phyloP scores from a whole-genome alignment of 495 filamentous ascomycete species.

The Neurospora sp. region DNA sequence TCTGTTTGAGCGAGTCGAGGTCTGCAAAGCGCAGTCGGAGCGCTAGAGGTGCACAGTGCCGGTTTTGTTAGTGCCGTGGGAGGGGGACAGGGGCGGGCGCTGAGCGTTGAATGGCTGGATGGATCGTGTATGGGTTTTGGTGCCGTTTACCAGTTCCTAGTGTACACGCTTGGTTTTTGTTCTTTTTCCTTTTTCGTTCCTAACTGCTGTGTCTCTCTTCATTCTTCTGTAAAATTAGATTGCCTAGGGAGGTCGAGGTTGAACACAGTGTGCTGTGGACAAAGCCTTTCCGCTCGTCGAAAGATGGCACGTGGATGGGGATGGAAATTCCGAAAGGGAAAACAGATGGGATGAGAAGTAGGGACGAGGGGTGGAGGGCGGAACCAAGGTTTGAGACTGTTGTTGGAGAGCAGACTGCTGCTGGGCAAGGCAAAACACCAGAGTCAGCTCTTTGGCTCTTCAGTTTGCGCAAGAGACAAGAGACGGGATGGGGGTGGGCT shows the following conservation, averaged over 20 bases:
- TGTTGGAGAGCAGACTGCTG: neutral
- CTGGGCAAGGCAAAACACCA: neutral
- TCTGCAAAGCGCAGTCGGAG: neutral
- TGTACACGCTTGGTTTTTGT: neutral
- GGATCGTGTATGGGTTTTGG: neutral
- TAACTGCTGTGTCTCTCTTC: neutral
- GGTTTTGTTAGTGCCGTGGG: neutral
- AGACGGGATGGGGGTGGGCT: constrained; percentile 1
- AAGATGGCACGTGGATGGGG: neutral
- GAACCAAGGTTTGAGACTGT: neutral
- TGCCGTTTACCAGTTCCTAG: neutral
- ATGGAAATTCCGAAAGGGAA: neutral
- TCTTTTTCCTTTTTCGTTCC: neutral
- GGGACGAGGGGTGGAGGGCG: neutral
- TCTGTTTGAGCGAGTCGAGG: neutral
- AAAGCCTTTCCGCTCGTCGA: neutral
- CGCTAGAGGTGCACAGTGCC: neutral
- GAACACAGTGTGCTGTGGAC: neutral
- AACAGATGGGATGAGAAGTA: neutral
- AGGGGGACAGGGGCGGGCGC: neutral
- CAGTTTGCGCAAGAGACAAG: neutral
- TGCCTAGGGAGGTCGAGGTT: neutral
- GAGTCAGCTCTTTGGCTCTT: neutral
- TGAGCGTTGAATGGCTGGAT: neutral
- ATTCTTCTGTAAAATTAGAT: neutral